A percentile compares a stretch with the other conserved stretches of the same genome.
Evolutionary conservation across 495 filamentous ascomycete species (phyloP).

Genomic region (Glonium stellatum): DNA sequence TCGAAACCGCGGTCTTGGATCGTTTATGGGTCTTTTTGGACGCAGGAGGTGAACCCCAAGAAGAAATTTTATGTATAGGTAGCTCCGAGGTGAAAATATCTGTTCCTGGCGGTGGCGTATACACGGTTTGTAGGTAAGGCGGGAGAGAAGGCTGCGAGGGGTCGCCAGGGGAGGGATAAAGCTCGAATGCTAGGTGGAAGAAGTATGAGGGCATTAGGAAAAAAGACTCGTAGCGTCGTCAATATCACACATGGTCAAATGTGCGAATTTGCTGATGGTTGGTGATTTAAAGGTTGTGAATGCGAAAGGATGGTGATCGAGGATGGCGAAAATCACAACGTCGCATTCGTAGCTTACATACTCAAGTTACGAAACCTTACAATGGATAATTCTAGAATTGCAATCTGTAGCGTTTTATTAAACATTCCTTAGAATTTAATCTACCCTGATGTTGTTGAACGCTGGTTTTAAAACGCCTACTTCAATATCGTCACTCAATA

Average conservation of each 20-base stretch:
- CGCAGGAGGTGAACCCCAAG: conserved; percentile 26
- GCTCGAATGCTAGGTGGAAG: conserved; percentile 85
- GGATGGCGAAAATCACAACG: too few species aligned
- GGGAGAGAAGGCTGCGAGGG: neutral
- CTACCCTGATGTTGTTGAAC: too few species aligned
- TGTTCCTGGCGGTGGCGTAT: conserved; percentile 38
- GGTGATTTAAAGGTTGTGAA: too few species aligned
- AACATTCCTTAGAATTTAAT: too few species aligned
- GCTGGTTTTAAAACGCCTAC: too few species aligned
- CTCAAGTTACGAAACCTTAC: too few species aligned
- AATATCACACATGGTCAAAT: conserved; percentile 3
- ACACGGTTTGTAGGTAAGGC: conserved; percentile 39
- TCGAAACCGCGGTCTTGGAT: conserved; percentile 14
- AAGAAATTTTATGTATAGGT: conserved; percentile 35
- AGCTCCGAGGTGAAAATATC: conserved; percentile 45
- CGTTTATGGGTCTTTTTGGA: conserved; percentile 5
- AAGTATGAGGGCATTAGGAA: conserved; percentile 72
- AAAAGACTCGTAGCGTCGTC: neutral
- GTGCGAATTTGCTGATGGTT: neutral
- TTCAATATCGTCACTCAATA: too few species aligned
- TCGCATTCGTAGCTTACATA: too few species aligned
- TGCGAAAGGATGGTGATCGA: too few species aligned
- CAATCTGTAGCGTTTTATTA: too few species aligned
- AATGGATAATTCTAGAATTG: too few species aligned
- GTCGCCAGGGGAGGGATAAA: conserved; percentile 44